Conservation (phyloP, 2,329 filamentous ascomycete genomes). For the Hypoxylon rubiginosum region DNA sequence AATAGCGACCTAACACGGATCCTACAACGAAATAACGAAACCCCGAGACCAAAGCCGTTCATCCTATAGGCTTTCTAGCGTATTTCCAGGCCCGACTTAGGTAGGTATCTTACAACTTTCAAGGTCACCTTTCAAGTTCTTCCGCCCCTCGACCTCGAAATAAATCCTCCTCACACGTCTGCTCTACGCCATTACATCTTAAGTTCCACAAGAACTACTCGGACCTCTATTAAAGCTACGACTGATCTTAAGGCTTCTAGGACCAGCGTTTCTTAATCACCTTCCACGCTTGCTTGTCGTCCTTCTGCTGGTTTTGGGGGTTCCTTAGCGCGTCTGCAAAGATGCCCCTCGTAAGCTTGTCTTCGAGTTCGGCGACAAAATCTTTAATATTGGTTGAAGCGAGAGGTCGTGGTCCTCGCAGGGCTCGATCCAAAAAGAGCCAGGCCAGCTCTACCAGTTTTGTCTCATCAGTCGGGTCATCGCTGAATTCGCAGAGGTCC, state of each 20-base stretch:
- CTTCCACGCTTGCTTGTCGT: constrained; percentile 44
- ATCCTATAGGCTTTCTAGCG: no score
- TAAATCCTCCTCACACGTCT: no score
- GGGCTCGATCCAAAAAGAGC: constrained; percentile 47
- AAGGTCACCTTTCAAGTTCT: no score
- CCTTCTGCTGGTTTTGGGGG: constrained; percentile 38
- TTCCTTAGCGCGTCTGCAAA: constrained; percentile 37
- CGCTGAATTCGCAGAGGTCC: constrained; percentile 32
- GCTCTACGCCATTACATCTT: no score
- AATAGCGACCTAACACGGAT: no score
- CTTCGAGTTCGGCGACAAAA: constrained; percentile 44
- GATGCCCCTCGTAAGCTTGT: constrained; percentile 24
- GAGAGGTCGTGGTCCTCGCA: constrained; percentile 40
- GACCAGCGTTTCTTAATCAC: constrained; percentile 42
- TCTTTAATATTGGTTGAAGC: constrained; percentile 33
- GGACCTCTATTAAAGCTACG: no score
- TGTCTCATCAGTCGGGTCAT: constrained; percentile 39
- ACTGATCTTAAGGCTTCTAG: constrained; percentile 27
- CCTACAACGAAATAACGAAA: no score
- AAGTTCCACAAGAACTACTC: background rate
- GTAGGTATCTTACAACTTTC: no score
- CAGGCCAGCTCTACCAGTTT: constrained; percentile 49
- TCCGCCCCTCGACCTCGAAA: no score
- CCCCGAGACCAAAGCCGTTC: no score
- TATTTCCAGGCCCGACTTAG: no score